These are phyloP conservation scores for Arthonia radiata DNA, from an alignment of 495 filamentous ascomycete genomes.

Conservation along the genomic window DNA sequence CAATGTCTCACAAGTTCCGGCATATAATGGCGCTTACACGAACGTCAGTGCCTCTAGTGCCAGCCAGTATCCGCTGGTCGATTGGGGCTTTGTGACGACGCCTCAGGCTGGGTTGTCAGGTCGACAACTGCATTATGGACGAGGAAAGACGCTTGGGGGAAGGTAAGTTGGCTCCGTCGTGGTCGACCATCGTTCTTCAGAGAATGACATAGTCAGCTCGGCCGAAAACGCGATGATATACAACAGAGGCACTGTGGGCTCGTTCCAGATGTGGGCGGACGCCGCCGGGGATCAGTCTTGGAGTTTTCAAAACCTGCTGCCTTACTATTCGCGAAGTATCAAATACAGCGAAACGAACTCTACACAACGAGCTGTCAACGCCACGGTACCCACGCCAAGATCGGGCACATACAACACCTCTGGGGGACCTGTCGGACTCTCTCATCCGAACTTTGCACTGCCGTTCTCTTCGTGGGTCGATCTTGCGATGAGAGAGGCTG, in stretches of 20 bases:
- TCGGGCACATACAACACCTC: conserved; percentile 7
- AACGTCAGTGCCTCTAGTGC: too few relatives aligned
- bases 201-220: too few relatives aligned
- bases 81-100: conserved; percentile 24
- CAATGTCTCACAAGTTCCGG: too few relatives aligned
- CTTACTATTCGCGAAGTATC: conserved; percentile 19
- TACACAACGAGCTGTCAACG: conserved; percentile 8
- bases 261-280: conserved; percentile 24
- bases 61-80: conserved; percentile 13
- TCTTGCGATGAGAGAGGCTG: conserved; percentile 13
- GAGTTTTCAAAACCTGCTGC: conserved; percentile 17
- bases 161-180: too few relatives aligned
- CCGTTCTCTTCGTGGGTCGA: conserved; percentile 14
- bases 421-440: conserved; percentile 6
- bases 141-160: too few relatives aligned
- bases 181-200: too few relatives aligned
- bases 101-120: too few relatives aligned
- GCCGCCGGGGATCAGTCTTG: conserved; percentile 20
- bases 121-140: too few relatives aligned
- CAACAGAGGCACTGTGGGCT: conserved; percentile 12
- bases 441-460: conserved; percentile 10
- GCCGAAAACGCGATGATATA: too few relatives aligned
- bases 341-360: conserved; percentile 12
- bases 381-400: conserved; percentile 8
- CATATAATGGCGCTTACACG: too few relatives aligned